phyloP scores from a whole-genome alignment of 164 flowering plant genomes.

The Tetrastigma voinierianum region DNA sequence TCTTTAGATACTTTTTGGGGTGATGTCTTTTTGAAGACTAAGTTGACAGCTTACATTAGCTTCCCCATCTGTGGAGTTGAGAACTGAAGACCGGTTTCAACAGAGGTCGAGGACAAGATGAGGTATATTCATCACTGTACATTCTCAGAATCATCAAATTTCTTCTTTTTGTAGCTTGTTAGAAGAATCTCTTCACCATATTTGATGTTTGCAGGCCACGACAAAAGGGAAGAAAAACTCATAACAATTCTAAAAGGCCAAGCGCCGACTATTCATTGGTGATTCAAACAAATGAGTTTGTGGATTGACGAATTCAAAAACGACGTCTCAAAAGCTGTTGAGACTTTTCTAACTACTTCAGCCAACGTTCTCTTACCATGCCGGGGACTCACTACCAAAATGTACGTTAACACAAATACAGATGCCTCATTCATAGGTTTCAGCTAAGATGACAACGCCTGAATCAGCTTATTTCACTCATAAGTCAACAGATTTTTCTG shows the following conservation, averaged over 20 bases:
- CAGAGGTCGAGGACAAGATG: constrained; percentile 60
- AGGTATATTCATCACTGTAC: constrained; percentile 35
- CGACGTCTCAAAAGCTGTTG: constrained; percentile 85
- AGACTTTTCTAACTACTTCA: constrained; percentile 7
- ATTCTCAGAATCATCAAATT: not conserved
- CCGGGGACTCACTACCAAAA: too few species aligned
- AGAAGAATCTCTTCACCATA: not conserved
- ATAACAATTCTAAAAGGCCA: constrained; percentile 48
- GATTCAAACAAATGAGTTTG: constrained; percentile 66
- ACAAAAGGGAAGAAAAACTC: constrained; percentile 80
- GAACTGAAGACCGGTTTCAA: constrained; percentile 44
- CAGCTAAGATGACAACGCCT: too few species aligned
- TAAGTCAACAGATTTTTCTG: too few species aligned
- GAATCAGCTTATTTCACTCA: too few species aligned
- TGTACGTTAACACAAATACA: too few species aligned
- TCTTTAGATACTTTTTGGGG: constrained; percentile 98
- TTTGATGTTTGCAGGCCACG: constrained; percentile 42
- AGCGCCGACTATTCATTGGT: constrained; percentile 71
- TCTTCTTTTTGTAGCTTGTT: not conserved
- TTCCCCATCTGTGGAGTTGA: constrained; percentile 55
- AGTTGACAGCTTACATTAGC: constrained; percentile 82
- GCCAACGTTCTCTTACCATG: not conserved
- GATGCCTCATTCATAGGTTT: too few species aligned
- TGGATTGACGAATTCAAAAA: constrained; percentile 72
- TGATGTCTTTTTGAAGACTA: constrained; percentile 90